Conservation (phyloP, 148 eudicot genomes). For the Nyssa sinensis region DNA sequence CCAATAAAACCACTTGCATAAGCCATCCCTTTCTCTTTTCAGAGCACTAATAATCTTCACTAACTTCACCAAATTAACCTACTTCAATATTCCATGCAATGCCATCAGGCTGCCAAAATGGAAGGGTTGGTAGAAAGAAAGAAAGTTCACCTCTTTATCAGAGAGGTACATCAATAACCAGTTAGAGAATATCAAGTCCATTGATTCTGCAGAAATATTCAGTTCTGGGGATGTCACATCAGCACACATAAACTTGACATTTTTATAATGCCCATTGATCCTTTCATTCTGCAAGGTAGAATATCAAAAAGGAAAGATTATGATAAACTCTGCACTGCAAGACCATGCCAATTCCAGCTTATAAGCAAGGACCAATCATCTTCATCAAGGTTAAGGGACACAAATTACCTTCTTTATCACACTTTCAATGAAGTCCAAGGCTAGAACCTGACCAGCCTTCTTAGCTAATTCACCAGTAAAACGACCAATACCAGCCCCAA, state of each 20-base stretch:
- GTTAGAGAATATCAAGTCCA: conserved; percentile 90
- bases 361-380: not conserved
- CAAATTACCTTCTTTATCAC: conserved; percentile 76
- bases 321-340: not conserved
- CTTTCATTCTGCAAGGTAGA: conserved; percentile 67
- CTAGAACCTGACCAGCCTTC: conserved; percentile 73
- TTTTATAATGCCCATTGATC: conserved; percentile 71
- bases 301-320: not conserved
- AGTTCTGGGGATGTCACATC: conserved; percentile 90
- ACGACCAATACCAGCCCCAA: conserved; percentile 99
- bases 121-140: not conserved
- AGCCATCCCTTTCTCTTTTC: not conserved
- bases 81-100: not conserved
- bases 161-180: conserved; percentile 99
- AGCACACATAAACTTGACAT: conserved; percentile 94
- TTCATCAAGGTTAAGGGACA: not conserved
- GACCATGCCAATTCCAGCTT: not conserved
- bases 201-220: conserved; percentile 58
- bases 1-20: no score
- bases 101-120: not conserved
- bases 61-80: not conserved
- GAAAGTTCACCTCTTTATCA: conserved; percentile 69
- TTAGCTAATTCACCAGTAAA: conserved; percentile 90
- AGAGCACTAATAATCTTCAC: not conserved
- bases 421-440: conserved; percentile 90